These are phyloP conservation scores for Eutrema japonicum DNA, from an alignment of 345 rosid species.

Conservation along the genomic window DNA sequence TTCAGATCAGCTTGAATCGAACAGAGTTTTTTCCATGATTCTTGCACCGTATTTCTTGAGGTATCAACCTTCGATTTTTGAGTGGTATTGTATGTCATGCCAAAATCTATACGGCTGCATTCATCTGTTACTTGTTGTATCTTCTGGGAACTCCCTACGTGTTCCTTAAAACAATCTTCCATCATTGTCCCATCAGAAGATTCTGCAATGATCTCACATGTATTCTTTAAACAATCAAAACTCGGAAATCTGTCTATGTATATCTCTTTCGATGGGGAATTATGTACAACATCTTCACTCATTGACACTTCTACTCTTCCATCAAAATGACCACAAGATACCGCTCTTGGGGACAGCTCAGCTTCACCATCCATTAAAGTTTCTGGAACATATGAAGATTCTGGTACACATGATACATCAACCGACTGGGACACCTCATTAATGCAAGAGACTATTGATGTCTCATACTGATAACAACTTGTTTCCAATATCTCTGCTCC, in stretches of 20 bases:
- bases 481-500: constrained; percentile 45
- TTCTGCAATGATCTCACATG: constrained; percentile 49
- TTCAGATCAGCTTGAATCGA: constrained; percentile 49
- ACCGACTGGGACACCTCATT: constrained; percentile 49
- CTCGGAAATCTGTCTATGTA: constrained; percentile 46
- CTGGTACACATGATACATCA: constrained; percentile 79
- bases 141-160: constrained; percentile 44
- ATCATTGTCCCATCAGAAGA: constrained; percentile 49
- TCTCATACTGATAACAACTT: constrained; percentile 45
- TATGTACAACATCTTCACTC: constrained; percentile 45
- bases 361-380: constrained; percentile 59
- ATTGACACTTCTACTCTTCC: constrained; percentile 58
- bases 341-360: constrained; percentile 51
- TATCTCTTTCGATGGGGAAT: constrained; percentile 45
- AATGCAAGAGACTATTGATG: constrained; percentile 39
- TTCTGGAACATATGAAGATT: constrained; percentile 86
- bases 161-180: constrained; percentile 55
- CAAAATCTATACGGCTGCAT: constrained; percentile 80
- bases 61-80: constrained; percentile 38
- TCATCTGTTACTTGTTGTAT: constrained; percentile 74
- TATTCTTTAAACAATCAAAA: constrained; percentile 27
- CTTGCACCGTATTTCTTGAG: constrained; percentile 53
- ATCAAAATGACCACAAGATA: constrained; percentile 47
- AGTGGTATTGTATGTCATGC: constrained; percentile 42
- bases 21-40: constrained; percentile 72